Evolutionary conservation across 2,329 filamentous ascomycete species (phyloP).

Genomic region (Purpureocillium lavendulum): DNA sequence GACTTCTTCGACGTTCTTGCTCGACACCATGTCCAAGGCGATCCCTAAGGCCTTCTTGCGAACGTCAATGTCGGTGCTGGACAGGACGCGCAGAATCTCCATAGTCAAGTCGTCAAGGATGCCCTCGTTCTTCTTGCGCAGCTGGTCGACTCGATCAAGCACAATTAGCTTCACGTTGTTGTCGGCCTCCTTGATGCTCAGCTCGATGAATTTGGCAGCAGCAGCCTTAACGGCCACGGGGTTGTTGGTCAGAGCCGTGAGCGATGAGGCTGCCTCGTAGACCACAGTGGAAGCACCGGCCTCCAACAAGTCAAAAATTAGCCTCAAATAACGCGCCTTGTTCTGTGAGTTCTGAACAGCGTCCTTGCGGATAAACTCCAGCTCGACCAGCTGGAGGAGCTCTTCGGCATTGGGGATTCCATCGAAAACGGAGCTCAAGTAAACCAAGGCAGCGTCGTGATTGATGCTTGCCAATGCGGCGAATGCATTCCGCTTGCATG

Average conservation of each 20-base stretch:
- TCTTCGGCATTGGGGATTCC: constrained; percentile 92
- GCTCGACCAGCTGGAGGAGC: constrained; percentile 81
- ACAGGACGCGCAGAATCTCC: constrained; percentile 92
- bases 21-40: constrained; percentile 94
- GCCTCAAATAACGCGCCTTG: constrained; percentile 85
- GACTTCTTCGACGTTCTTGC: constrained; percentile 97
- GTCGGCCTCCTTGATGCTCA: constrained; percentile 94
- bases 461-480: constrained; percentile 84
- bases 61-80: constrained; percentile 93
- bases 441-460: constrained; percentile 85
- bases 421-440: constrained; percentile 83
- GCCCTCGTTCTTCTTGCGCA: constrained; percentile 81
- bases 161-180: constrained; percentile 99
- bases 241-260: constrained; percentile 90
- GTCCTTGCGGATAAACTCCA: constrained; percentile 97
- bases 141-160: constrained; percentile 81
- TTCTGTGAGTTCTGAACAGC: constrained; percentile 90
- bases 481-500: constrained; percentile 97
- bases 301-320: constrained; percentile 95
- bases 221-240: constrained; percentile 96
- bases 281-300: constrained; percentile 89
- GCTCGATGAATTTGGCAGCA: constrained; percentile 89
- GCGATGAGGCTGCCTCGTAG: constrained; percentile 92
- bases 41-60: constrained; percentile 84
- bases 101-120: constrained; percentile 90